These are phyloP conservation scores for Candida vaughaniae DNA, from an alignment of 805 yeast species.

Conservation along the genomic window DNA sequence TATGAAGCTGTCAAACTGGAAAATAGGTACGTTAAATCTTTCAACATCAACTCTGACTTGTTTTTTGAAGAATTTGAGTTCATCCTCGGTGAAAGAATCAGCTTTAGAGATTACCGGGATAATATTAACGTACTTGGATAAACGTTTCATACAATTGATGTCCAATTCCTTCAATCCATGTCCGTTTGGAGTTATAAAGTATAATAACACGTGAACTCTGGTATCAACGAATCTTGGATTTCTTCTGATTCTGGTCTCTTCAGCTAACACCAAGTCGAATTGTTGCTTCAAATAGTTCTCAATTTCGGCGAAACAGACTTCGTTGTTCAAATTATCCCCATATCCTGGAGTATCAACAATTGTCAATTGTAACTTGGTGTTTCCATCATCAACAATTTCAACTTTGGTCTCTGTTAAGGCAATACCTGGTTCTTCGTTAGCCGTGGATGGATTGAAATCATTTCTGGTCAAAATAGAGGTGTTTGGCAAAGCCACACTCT, in stretches of 20 bases:
- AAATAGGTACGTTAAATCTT: constrained; percentile 68
- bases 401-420: constrained; percentile 67
- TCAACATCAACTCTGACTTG: constrained; percentile 63
- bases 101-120: constrained; percentile 82
- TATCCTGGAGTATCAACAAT: constrained; percentile 74
- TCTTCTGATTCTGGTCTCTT: constrained; percentile 83
- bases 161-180: constrained; percentile 80
- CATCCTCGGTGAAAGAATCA: constrained; percentile 71
- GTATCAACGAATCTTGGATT: constrained; percentile 80
- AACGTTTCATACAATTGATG: constrained; percentile 62
- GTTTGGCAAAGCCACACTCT: constrained; percentile 52
- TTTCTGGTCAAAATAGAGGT: constrained; percentile 55
- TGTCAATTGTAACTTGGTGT: constrained; percentile 53
- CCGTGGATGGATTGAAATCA: constrained; percentile 60
- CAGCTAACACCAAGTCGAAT: constrained; percentile 75
- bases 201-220: constrained; percentile 73
- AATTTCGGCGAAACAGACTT: constrained; percentile 64
- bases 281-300: constrained; percentile 70
- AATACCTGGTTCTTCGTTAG: constrained; percentile 70
- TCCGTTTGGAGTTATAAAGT: constrained; percentile 76
- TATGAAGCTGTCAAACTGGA: constrained; percentile 59
- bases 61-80: constrained; percentile 58
- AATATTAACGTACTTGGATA: constrained; percentile 74
- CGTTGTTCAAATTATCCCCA: constrained; percentile 74
- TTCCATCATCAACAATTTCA: constrained; percentile 61